phyloP scores from a whole-genome alignment of 2,329 filamentous ascomycete species.

The Beauveria asiatica region DNA sequence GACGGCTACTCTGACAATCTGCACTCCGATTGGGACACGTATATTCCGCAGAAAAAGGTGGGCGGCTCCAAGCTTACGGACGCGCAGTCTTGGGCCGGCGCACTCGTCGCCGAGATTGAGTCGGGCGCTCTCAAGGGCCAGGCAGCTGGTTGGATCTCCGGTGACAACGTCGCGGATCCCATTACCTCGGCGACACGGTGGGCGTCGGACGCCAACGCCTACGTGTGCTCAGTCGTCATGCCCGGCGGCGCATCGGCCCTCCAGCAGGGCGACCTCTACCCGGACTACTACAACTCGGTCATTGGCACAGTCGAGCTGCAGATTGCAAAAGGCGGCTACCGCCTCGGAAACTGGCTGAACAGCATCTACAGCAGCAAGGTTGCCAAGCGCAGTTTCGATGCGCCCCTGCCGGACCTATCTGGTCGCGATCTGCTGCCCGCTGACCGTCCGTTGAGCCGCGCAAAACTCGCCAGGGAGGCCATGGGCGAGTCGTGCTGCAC shows the following conservation, averaged over 20 bases:
- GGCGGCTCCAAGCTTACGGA: conserved; percentile 27
- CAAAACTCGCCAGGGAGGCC: conserved; percentile 20
- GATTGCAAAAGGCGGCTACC: conserved; percentile 36
- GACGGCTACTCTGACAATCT: conserved; percentile 42
- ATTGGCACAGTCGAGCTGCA: conserved; percentile 32
- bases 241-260: conserved; percentile 28
- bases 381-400: conserved; percentile 14
- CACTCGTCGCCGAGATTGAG: conserved; percentile 27
- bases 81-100: conserved; percentile 31
- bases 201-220: conserved; percentile 33
- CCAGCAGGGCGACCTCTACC: conserved; percentile 31
- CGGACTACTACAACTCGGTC: conserved; percentile 30
- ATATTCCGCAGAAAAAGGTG: conserved; percentile 40
- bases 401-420: conserved; percentile 15
- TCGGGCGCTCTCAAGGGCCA: conserved; percentile 27
- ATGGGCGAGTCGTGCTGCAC: conserved; percentile 17
- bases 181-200: conserved; percentile 27
- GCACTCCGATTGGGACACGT: conserved; percentile 53
- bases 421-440: conserved; percentile 20
- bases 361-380: conserved; percentile 15
- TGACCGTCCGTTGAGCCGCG: conserved; percentile 17
- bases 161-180: conserved; percentile 24
- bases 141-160: conserved; percentile 27
- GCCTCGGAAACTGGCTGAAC: conserved; percentile 24
- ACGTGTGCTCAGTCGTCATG: conserved; percentile 36